These are phyloP conservation scores for Citrus cavaleriei DNA, from an alignment of 345 rosid genomes.

Conservation along the genomic window DNA sequence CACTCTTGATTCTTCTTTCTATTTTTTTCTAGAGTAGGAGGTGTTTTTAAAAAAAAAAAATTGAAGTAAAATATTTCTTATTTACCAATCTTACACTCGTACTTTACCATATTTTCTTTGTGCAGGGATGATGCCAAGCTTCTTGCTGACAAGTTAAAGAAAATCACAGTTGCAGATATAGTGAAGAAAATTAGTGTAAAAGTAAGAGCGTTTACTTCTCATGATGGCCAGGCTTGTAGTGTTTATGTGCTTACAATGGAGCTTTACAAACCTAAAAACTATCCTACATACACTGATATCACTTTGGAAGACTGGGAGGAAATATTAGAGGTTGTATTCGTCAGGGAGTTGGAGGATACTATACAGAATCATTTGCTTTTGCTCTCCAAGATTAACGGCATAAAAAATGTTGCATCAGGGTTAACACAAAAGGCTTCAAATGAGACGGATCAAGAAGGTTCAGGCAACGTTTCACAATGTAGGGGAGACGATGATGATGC, in stretches of 20 bases:
- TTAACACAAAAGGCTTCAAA: constrained; percentile 34
- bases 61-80: not conserved
- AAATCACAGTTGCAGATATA: constrained; percentile 76
- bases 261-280: constrained; percentile 57
- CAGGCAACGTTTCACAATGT: constrained; percentile 27
- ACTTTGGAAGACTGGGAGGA: constrained; percentile 62
- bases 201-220: constrained; percentile 48
- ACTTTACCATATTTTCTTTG: constrained; percentile 19
- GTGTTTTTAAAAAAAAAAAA: not conserved
- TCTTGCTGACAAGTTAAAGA: constrained; percentile 74
- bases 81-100: not conserved
- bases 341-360: constrained; percentile 91
- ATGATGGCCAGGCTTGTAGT: constrained; percentile 34
- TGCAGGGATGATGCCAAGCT: constrained; percentile 66
- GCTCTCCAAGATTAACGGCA: constrained; percentile 72
- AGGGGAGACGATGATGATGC: constrained; percentile 34
- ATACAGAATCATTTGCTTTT: constrained; percentile 64
- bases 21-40: not conserved
- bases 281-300: constrained; percentile 44
- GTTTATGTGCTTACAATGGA: constrained; percentile 81
- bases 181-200: constrained; percentile 66
- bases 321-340: constrained; percentile 42
- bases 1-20: not conserved
- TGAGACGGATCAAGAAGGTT: constrained; percentile 45
- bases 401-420: constrained; percentile 38